These are phyloP conservation scores for Brasenia schreberi DNA, from an alignment of 164 flowering plant genomes.

Conservation along the genomic window DNA sequence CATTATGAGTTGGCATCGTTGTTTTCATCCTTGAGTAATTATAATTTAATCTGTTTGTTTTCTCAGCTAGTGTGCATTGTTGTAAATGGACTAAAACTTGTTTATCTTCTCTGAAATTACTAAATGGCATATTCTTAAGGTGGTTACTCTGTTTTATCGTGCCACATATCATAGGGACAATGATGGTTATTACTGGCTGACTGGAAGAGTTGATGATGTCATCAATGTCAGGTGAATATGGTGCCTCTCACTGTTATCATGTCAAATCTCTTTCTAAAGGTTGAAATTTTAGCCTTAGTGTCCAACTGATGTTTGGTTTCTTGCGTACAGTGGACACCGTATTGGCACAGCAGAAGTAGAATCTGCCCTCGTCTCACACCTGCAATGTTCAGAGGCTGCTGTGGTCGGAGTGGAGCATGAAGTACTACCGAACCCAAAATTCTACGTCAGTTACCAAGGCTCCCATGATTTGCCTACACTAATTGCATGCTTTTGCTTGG, in stretches of 20 bases:
- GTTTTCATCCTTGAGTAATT: too few relatives aligned
- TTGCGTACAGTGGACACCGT: conserved; percentile 79
- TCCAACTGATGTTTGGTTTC: neutral
- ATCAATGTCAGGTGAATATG: conserved; percentile 81
- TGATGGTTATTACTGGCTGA: conserved; percentile 97
- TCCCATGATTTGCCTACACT: neutral
- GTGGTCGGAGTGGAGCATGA: conserved; percentile 99
- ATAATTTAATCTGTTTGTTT: too few relatives aligned
- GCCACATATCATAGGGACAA: conserved; percentile 50
- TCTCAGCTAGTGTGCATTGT: neutral
- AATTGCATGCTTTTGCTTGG: conserved; percentile 4
- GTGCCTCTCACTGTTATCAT: neutral
- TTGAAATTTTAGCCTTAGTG: too few relatives aligned
- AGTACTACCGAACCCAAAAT: conserved; percentile 23
- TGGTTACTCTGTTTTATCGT: neutral
- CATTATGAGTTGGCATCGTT: neutral
- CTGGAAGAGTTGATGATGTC: conserved; percentile 98
- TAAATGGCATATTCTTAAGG: neutral
- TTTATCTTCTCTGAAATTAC: neutral
- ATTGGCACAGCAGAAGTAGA: conserved; percentile 99
- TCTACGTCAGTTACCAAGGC: neutral
- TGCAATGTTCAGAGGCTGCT: conserved; percentile 98
- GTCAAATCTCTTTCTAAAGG: too few relatives aligned
- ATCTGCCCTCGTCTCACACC: conserved; percentile 96
- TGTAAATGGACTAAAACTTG: neutral